phyloP scores from a whole-genome alignment of 345 rosid genomes.

The Eucalyptus paniculata region DNA sequence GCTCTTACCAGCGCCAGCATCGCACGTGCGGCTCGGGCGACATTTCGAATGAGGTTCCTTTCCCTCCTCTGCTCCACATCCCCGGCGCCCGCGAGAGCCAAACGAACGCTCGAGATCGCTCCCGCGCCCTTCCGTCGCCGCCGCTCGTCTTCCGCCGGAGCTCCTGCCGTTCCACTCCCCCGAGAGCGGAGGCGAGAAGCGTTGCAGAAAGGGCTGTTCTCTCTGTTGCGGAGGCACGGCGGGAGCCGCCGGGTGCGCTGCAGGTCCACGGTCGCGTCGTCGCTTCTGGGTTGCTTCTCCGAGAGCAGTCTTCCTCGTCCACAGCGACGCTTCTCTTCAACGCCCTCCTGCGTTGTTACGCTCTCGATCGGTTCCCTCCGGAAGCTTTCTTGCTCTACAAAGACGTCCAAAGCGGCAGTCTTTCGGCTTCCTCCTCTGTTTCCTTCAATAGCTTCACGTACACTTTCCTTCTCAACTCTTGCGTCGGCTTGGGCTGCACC shows the following conservation, averaged over 20 bases:
- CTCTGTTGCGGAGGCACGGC: background rate
- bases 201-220: background rate
- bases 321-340: background rate
- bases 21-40: background rate
- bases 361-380: slow-evolving; percentile 1
- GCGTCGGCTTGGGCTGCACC: background rate
- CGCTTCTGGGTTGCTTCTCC: background rate
- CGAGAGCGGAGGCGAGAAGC: background rate
- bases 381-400: slow-evolving; percentile 2
- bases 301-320: background rate
- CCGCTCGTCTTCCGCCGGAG: background rate
- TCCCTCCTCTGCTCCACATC: background rate
- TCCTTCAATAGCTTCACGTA: slow-evolving; percentile 15
- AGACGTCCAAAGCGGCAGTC: background rate
- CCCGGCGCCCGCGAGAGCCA: background rate
- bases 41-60: background rate
- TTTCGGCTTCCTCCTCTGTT: background rate
- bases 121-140: background rate
- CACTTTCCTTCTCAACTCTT: slow-evolving; percentile 6
- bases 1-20: background rate
- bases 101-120: background rate
- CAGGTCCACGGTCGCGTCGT: background rate
- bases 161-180: background rate
- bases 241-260: background rate
- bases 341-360: slow-evolving; percentile 6